Conservation (phyloP, 495 filamentous ascomycete genomes). For the Penicillium steckii region DNA sequence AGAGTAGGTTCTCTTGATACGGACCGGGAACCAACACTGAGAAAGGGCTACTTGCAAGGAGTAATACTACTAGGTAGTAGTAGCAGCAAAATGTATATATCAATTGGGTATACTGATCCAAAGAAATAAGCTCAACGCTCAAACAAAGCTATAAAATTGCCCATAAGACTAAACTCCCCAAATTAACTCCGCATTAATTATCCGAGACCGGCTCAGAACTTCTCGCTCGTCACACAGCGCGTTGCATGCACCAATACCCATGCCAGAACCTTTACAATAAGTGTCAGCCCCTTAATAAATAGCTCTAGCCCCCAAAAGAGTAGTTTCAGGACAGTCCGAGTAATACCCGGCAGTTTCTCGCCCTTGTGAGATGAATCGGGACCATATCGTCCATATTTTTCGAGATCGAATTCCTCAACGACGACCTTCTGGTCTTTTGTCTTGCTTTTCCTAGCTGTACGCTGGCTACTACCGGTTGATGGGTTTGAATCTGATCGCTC, state of each 20-base stretch:
- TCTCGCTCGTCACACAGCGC: slow-evolving; percentile 40
- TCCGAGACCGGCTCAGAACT: slow-evolving; percentile 27
- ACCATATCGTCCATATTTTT: slow-evolving; percentile 43
- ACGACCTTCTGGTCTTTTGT: slow-evolving; percentile 28
- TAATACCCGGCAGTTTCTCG: slow-evolving; percentile 38
- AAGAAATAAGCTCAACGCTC: background rate
- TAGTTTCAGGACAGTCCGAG: slow-evolving; percentile 31
- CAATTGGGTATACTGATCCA: slow-evolving; percentile 10
- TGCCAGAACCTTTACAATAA: slow-evolving; percentile 37
- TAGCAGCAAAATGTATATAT: slow-evolving; percentile 1
- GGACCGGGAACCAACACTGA: no score
- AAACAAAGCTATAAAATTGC: background rate
- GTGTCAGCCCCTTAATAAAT: slow-evolving; percentile 33
- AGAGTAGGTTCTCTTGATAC: no score
- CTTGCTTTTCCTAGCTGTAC: slow-evolving; percentile 17
- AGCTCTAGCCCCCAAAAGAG: slow-evolving; percentile 42
- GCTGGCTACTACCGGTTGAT: background rate
- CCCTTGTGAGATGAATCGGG: slow-evolving; percentile 33
- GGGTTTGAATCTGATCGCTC: background rate
- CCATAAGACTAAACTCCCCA: background rate
- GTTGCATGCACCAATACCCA: slow-evolving; percentile 41
- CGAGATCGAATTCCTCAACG: slow-evolving; percentile 47
- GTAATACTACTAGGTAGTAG: no score
- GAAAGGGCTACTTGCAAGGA: no score
- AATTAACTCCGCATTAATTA: background rate